A percentile compares a stretch with the other conserved stretches of the same genome.
Conservation (phyloP, 768 basidiomycete genomes). For the Pleurotus ostreatus region DNA sequence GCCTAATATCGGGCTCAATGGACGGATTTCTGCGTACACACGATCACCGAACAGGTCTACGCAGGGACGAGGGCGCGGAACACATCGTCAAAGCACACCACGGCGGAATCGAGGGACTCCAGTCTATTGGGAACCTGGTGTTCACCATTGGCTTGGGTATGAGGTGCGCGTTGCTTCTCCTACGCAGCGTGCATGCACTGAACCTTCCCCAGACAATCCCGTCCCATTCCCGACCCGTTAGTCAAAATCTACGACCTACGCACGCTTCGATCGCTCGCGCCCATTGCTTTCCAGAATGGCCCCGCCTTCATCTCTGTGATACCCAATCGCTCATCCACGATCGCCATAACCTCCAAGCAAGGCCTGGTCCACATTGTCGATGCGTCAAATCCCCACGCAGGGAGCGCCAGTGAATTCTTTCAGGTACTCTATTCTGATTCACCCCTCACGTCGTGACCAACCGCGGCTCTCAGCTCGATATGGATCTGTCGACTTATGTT, state of each 20-base stretch:
- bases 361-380: constrained; percentile 88
- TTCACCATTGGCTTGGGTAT: constrained; percentile 87
- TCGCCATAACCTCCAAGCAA: constrained; percentile 74
- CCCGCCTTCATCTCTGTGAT: constrained; percentile 83
- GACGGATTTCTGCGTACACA: constrained; percentile 76
- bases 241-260: constrained; percentile 93
- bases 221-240: constrained; percentile 84
- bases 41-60: constrained; percentile 60
- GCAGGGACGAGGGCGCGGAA: constrained; percentile 43
- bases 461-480: constrained; percentile 46
- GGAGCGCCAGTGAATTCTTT: constrained; percentile 65
- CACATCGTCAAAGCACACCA: constrained; percentile 72
- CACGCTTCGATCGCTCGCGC: constrained; percentile 75
- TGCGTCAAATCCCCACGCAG: constrained; percentile 54
- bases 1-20: constrained; percentile 61
- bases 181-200: constrained; percentile 1
- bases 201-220: constrained; percentile 59
- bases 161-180: constrained; percentile 43
- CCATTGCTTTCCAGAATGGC: constrained; percentile 82
- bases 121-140: constrained; percentile 72
- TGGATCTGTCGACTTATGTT: constrained; percentile 57
- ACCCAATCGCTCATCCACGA: constrained; percentile 68
- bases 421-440: constrained; percentile 45
- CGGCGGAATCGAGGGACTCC: constrained; percentile 79
- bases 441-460: constrained; percentile 6